These are phyloP conservation scores for Thyridium curvatum DNA, from an alignment of 2,329 filamentous ascomycete species.

Conservation along the genomic window DNA sequence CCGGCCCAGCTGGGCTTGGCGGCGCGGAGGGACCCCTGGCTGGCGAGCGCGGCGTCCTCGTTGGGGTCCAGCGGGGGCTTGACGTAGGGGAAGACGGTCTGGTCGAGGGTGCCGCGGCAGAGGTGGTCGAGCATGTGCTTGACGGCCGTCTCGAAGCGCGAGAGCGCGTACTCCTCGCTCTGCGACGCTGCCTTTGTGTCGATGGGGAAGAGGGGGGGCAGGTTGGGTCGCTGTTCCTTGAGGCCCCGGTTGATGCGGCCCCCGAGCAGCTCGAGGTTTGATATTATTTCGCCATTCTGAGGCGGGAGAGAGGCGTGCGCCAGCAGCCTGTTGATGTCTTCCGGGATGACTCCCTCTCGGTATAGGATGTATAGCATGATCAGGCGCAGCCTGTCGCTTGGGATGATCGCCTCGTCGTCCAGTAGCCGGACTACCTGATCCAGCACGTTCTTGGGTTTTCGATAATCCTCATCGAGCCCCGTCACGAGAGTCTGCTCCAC, in stretches of 20 bases:
- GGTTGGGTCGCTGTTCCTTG: constrained; percentile 67
- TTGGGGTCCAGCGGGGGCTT: constrained; percentile 61
- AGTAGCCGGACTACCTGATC: constrained; percentile 82
- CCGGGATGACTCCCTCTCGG: constrained; percentile 74
- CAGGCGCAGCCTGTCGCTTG: constrained; percentile 73
- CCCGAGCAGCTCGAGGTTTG: constrained; percentile 77
- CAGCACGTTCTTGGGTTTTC: constrained; percentile 83
- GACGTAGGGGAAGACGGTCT: constrained; percentile 63
- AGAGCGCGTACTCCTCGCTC: constrained; percentile 77
- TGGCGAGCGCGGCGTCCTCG: constrained; percentile 47
- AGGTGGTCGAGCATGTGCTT: constrained; percentile 78
- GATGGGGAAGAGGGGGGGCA: constrained; percentile 63
- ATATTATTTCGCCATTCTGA: constrained; percentile 65
- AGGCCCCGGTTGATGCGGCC: constrained; percentile 61
- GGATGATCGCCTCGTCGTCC: constrained; percentile 70
- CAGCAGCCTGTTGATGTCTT: constrained; percentile 79
- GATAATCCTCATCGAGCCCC: constrained; percentile 85
- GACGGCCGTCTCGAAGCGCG: constrained; percentile 75
- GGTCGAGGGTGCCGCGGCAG: constrained; percentile 61
- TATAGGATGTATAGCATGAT: constrained; percentile 83
- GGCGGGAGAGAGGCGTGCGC: constrained; percentile 74
- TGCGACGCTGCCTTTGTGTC: constrained; percentile 48
- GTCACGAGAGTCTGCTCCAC: constrained; percentile 89
- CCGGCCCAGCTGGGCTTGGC: constrained; percentile 96
- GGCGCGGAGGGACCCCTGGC: constrained; percentile 74